Base-by-base conservation (phyloP, 2,329 filamentous ascomycete species). In the Macrophomina pseudophaseolina region DNA sequence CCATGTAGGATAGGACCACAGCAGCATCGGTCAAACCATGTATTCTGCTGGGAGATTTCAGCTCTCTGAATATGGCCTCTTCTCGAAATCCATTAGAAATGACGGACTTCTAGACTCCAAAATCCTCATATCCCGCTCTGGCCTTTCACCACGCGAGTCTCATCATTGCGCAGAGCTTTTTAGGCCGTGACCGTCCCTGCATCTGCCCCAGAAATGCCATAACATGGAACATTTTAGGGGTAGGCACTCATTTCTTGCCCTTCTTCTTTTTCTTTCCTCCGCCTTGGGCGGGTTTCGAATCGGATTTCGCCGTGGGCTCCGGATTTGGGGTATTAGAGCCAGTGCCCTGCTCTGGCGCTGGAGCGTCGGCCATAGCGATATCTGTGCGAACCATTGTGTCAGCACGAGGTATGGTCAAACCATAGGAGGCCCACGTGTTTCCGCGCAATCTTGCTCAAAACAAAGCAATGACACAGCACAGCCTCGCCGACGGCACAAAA, bases 241-340 rank as follows among this genome's bases (percentile, higher is more conserved):
- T 14, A 1, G 4, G n/a, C n/a, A n/a, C 64, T 80, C 76, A 83
- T 78, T 82, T 83, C 78, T 84, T 84, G 59, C 80, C 79, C 74
- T 82, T 83, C 71, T 83, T 84, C 75, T 83, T 84, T 75, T 83
- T 83, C 48, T 75, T 76, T 18, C 78, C 80, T 6, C 78, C 80
- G 14, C 73, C 76, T n/a, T 53, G 68, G 6, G 59, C 62, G 2
- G 65, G 56, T 28, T 63, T 67, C 60, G 62, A 62, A 38, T 51
- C 60, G 2, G 70, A 64, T 6, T 70, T 70, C 5, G 70, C 70
- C 18, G 72, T 74, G 14, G 68, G 69, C 32, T 80, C 78, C 0
- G 74, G 68, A 42, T 71, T 71, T 30, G 77, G 76, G 35, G 77
- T 78, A 33, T 72, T 71, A 2, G 73, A 68, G 5, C 73, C 74